Base-by-base conservation (phyloP, 2,329 filamentous ascomycete species). In the Penicillium freii region DNA sequence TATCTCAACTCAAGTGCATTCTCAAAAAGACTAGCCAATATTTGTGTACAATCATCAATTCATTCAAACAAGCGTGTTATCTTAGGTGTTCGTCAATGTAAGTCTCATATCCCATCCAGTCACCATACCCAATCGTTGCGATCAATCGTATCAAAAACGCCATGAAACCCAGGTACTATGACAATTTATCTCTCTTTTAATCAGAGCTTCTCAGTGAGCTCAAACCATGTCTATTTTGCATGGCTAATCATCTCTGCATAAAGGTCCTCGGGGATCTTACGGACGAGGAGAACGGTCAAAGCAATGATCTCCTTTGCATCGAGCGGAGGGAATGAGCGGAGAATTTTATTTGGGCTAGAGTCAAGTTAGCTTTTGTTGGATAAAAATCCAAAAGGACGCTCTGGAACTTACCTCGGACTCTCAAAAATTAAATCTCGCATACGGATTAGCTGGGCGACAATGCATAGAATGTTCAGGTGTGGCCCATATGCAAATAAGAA, bases 401-500 rank as follows among this genome's bases (percentile, higher is more conserved):
- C 15, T 13, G 11, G 9, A 4, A 72, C 64, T 58, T 79, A 96
- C 92, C 90, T 96, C 7, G 89, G 84, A 56, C 90, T 96, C 56
- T 86, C 86, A 66, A 99, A 78, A 52, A 99, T 87, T 60, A 91
- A 87, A 56, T 92, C 88, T 58, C 92, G 83, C 77, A 97, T 91
- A 68, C 96, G 84, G 48, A 97, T 88, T 51, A 99, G 80, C 76
- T 99, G 94, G 15, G 93, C 93, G 17, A 97, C 94, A 62, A 99
- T 97, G 73, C 94, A 97, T 23, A 99, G 78, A 55, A 99, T 91
- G 70, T 99, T 99, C 60, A 99, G 75, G 73, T 99, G 94, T 36
- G 92, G 87, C 0, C 94, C 94, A 66, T 97, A 99, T 0, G 94
- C 93, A 70, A 99, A 96, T 23, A 99, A 77, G 67, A 99, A 99